Conservation (phyloP, 1,284 basidiomycete genomes). For the Inonotus obliquus region DNA sequence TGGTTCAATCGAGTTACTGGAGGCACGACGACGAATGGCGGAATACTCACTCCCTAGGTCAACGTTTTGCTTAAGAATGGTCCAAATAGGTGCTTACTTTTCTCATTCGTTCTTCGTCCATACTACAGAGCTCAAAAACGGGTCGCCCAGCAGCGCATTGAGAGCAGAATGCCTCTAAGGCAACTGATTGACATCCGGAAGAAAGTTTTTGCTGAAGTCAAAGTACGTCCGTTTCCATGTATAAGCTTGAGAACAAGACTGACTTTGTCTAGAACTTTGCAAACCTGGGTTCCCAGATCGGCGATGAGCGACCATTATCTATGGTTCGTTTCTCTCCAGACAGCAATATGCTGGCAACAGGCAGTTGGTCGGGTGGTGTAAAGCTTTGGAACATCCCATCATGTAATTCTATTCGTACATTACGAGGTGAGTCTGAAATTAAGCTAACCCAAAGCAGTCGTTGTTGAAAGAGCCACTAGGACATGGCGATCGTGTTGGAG, state of each 20-base stretch:
- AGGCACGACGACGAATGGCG: slow-evolving; percentile 81
- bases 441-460: not conserved
- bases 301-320: slow-evolving; percentile 91
- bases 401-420: slow-evolving; percentile 70
- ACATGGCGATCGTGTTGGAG: slow-evolving; percentile 89
- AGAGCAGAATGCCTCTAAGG: slow-evolving; percentile 85
- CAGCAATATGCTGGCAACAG: slow-evolving; percentile 83
- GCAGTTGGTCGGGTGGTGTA: slow-evolving; percentile 92
- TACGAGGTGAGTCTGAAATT: slow-evolving; percentile 52
- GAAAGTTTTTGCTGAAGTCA: slow-evolving; percentile 84
- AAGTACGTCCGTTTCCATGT: slow-evolving; percentile 46
- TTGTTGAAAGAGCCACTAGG: slow-evolving; percentile 37
- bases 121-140: slow-evolving; percentile 85
- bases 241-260: slow-evolving; percentile 9
- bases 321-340: slow-evolving; percentile 95
- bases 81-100: slow-evolving; percentile 76
- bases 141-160: slow-evolving; percentile 83
- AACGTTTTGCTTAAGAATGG: slow-evolving; percentile 56
- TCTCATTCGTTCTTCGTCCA: slow-evolving; percentile 27
- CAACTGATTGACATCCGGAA: slow-evolving; percentile 89
- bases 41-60: slow-evolving; percentile 92
- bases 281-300: slow-evolving; percentile 95
- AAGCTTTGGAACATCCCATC: slow-evolving; percentile 95
- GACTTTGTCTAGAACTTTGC: slow-evolving; percentile 62
- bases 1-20: slow-evolving; percentile 80